Evolutionary conservation across 2,329 filamentous ascomycete genomes (phyloP).

Genomic region (Eutypa lata): DNA sequence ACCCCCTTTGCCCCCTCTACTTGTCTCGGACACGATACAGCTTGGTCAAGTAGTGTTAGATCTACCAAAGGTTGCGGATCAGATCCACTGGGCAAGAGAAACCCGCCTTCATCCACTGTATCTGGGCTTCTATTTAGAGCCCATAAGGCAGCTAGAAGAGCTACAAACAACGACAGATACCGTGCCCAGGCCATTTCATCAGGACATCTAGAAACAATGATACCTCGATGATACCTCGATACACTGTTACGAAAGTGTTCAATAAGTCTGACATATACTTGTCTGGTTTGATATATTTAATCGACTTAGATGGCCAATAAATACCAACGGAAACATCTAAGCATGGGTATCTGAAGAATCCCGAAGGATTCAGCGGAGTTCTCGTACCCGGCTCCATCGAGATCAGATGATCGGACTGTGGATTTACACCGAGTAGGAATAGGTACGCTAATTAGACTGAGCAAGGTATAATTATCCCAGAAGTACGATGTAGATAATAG

Average conservation of each 20-base stretch:
- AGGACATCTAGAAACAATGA: background rate
- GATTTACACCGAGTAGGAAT: background rate
- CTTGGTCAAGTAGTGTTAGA: background rate
- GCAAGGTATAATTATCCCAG: too few species aligned
- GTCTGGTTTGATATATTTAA: background rate
- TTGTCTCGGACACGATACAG: background rate
- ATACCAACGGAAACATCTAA: background rate
- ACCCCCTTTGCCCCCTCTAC: constrained; percentile 1
- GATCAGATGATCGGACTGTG: background rate
- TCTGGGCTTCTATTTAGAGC: background rate
- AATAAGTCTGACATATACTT: background rate
- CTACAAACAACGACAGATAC: background rate
- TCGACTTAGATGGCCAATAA: background rate
- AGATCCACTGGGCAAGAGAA: background rate
- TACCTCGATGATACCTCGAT: background rate
- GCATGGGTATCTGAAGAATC: background rate
- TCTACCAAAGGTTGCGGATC: constrained; percentile 1
- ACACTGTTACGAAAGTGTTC: background rate
- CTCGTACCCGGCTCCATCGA: background rate
- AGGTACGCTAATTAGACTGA: too few species aligned
- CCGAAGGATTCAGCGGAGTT: background rate
- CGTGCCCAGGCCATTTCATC: background rate
- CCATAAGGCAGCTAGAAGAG: background rate
- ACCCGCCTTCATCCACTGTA: background rate
- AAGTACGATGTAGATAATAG: too few species aligned